Conservation (phyloP, 176 grass and related monocot genomes). For the Poa pratensis region DNA sequence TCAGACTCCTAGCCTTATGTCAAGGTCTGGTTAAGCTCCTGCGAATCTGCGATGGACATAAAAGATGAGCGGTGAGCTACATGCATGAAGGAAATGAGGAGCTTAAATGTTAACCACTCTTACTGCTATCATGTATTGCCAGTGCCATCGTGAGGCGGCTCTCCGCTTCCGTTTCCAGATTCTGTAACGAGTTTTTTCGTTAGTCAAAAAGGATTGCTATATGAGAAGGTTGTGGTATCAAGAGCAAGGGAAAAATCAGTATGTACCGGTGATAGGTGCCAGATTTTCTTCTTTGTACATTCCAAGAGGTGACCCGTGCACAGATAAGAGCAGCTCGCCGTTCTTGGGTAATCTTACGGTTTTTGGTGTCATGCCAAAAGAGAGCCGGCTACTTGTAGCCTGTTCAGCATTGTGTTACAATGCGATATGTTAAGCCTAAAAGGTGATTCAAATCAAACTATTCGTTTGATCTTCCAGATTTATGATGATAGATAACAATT, state of each 20-base stretch:
- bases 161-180: constrained; percentile 62
- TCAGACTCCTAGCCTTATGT: neutral
- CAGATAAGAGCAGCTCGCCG: constrained; percentile 88
- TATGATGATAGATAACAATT: constrained; percentile 10
- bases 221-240: neutral
- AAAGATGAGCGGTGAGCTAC: neutral
- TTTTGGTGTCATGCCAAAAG: constrained; percentile 85
- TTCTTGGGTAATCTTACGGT: constrained; percentile 77
- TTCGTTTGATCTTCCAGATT: neutral
- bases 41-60: constrained; percentile 4
- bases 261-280: constrained; percentile 63
- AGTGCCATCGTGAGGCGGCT: constrained; percentile 26
- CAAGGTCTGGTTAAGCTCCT: constrained; percentile 24
- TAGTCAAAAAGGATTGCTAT: neutral
- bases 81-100: neutral
- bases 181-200: constrained; percentile 47
- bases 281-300: constrained; percentile 86
- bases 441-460: neutral
- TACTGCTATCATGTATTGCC: constrained; percentile 19
- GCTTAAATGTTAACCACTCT: neutral
- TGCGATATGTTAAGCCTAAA: neutral
- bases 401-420: constrained; percentile 45
- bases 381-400: constrained; percentile 62
- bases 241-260: neutral
- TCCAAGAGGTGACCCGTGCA: constrained; percentile 85